phyloP scores from a whole-genome alignment of 208 protist species.

The Leishmania arabica region DNA sequence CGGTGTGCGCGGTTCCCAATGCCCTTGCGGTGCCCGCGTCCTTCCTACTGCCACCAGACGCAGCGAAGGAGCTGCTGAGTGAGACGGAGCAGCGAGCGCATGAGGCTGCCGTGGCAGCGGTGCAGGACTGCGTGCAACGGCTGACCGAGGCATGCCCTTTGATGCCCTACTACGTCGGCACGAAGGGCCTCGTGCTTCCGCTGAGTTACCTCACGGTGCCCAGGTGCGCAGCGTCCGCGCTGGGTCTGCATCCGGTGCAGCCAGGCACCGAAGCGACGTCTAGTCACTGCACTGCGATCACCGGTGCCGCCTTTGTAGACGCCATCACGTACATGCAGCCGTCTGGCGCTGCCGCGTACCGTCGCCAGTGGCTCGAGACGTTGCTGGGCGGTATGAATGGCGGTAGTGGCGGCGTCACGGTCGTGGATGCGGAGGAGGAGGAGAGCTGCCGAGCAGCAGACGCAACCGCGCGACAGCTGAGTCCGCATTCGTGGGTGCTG shows the following conservation, averaged over 20 bases:
- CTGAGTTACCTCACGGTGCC: constrained; percentile 12
- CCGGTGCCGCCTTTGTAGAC: constrained; percentile 2
- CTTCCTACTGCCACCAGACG: constrained; percentile 4
- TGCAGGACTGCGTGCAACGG: constrained; percentile 7
- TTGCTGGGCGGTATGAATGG: background rate
- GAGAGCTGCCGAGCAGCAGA: background rate
- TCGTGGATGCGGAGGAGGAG: background rate
- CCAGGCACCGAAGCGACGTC: background rate
- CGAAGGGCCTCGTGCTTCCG: constrained; percentile 16
- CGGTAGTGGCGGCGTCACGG: background rate
- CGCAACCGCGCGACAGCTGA: background rate
- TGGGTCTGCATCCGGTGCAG: background rate
- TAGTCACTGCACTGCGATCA: background rate
- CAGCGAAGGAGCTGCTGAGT: background rate
- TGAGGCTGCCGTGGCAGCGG: constrained; percentile 1
- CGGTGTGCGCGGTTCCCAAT: background rate
- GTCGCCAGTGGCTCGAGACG: background rate
- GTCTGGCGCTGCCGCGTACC: constrained; percentile 8
- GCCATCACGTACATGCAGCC: background rate
- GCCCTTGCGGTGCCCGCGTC: background rate
- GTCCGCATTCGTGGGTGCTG: constrained; percentile 16
- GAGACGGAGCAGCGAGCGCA: constrained; percentile 4
- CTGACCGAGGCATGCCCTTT: constrained; percentile 10
- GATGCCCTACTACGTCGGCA: constrained; percentile 13
- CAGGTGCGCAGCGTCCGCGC: constrained; percentile 4